Evolutionary conservation across 192 early-diverging fungal genomes (phyloP), one percentile per base, ranked within the genome.

Genomic region (Coemansia sp.): DNA sequence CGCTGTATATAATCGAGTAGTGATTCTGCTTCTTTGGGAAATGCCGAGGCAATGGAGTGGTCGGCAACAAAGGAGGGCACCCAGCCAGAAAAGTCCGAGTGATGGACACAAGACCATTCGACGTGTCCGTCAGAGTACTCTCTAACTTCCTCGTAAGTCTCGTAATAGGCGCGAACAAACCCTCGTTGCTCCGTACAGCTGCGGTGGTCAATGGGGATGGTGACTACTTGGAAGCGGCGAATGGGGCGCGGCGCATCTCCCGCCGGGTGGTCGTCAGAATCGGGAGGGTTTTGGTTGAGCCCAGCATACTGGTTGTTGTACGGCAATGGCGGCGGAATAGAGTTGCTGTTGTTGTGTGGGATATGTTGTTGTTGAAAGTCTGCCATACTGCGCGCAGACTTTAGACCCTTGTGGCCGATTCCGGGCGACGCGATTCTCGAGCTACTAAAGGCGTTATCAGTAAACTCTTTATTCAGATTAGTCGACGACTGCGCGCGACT

Each of bases 21-120:
- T 0, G 72, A 36, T 1, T 80, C 65, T 11, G 68, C 77, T 27
- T 80, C 77, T 19, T 58, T 74, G 20, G 77, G 77, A 38, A 80
- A 74, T 24, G 72, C 64, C 6, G 10, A 41, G 20, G 77, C 77
- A 45, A 80, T 71, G 2, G 72, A 74, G 9, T 70, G 58, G 35
- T 80, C 77, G 0, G 77, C 72, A 57, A 80, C 31, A 38, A 80
- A 70, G 27, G 68, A 46, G 2, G 77, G 77, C 31, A 80, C 51
- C 77, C 77, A 80, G 12, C 77, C 77, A 1, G 72, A 67, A 43
- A 71, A 74, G 57, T 80, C 77, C 53, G 77, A 74, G 31, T 80
- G 77, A 19, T 80, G 67, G 6, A 80, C 68, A 27, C 68, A 80
- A 17, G 70, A 53, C 77, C 77, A 80, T 58, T 74, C 72, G 7